Evolutionary conservation across 2,329 filamentous ascomycete genomes (phyloP), one percentile per base, ranked within the genome.

Genomic region (Chrysosporium keratinophilum): DNA sequence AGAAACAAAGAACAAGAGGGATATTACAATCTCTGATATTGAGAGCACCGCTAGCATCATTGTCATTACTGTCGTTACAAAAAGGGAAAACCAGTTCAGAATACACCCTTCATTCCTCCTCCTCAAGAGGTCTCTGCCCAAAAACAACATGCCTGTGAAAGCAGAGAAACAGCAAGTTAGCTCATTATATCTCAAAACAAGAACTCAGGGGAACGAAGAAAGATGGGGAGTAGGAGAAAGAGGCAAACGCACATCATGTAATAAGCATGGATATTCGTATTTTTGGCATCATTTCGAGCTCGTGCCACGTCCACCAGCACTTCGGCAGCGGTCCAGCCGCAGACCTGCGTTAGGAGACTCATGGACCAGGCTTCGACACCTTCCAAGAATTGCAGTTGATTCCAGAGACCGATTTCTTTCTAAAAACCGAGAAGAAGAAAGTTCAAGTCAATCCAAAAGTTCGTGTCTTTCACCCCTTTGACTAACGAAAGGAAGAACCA

Each of bases 321-420:
- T 19, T 47, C 41, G n/a, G 52, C 41, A 15, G 39, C 19, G 28
- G 40, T 48, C 62, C 62, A 64, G 40, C 59, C 59, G 19, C 59
- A 37, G 11, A 60, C 45, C n/a, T 51, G 49, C 2, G 51, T 57
- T 17, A 59, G 57, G 7, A 56, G 41, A 20, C 51, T 54, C 17
- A 61, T 50, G 10, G 56, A 54, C 39, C 59, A 57, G 10, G 54
- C 59, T 20, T 62, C 59, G 14, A 61, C 56, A 2, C 60, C 59
- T 20, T 62, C 55, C 34, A 61, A 50, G 40, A 57, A 51, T 43
- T 58, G 54, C 9, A 57, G 7, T 9, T 33, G 50, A 15, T 56
- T 40, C 39, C 55, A 57, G 14, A n/a, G 14, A 45, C 28, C 43
- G 34, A 34, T 34, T 23, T 34, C 15, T 31, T 12, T 5, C 20